Base-by-base conservation (phyloP, 352 stramenopile species). In the Pythium phragmiticola region DNA sequence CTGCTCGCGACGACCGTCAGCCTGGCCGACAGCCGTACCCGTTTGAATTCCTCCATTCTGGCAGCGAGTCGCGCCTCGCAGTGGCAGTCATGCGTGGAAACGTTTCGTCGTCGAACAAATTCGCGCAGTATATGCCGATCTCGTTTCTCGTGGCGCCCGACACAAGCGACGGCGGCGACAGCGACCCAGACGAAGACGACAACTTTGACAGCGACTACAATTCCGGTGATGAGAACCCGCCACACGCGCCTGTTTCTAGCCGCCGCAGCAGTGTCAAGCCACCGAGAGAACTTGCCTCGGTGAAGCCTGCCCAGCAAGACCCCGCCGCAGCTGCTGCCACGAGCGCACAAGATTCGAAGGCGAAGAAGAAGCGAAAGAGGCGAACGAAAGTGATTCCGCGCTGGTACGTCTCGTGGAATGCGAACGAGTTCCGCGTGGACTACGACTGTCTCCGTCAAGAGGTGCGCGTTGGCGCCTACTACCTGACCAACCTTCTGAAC, bases 381-480 rank as follows among this genome's bases (percentile, higher is more conserved):
- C 77, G 72, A 49, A 67, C 79, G 0, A 88, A 87, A 57, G 76
- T 84, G 59, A 69, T 91, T 28, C 87, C 87, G 8, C 80, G 82
- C 2, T 95, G 87, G 87, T 95, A 89, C 65, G 73, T 95, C 13
- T 80, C 78, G 11, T 95, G 87, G 87, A 93, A 95, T 62, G 84
- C 75, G n/a, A 92, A 95, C 52, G 87, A 95, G 60, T 95, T 95
- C 48, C 69, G 72, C 16, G 63, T 94, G 34, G 84, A 95, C 43
- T 95, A 92, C 46, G 73, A 84, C 26, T 91, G 81, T 49, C 57
- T 90, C n/a, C 60, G 77, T 23, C 70, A 75, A 9, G 87, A 95
- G 63, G 82, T 95, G 23, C 90, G 88, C 51, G 87, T 95, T 57
- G 87, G 87, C 7, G 76, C 87, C 11, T 95, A 95, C 60, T 95